Base-by-base conservation (phyloP, 768 basidiomycete genomes). In the Psilocybe cyanescens region DNA sequence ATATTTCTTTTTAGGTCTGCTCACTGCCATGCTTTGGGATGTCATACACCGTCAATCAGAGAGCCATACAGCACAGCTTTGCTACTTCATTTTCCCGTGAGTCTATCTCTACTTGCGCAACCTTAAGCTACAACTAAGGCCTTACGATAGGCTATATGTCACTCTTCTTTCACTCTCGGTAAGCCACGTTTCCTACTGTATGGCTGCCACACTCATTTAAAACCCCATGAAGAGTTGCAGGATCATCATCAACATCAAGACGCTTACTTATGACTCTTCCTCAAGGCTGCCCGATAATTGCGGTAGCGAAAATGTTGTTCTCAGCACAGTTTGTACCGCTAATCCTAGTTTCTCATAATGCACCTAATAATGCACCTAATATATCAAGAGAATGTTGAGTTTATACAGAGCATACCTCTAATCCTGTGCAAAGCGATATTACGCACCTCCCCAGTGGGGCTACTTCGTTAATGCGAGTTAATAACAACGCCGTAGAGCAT, bases 211-310 rank as follows among this genome's bases (percentile, higher is more conserved):
- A 53, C 41, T 8, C 41, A 50, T 11, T 6, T 16, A 30, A 11
- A 29, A 2, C 12, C 11, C 30, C 50, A 51, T 31, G 3, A 51
- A 66, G 65, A 66, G 51, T 24, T 66, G 65, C 57, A 57, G 60
- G 30, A 63, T 66, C 31, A 61, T 53, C n/a, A 63, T 66, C 50
- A 66, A 66, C 51, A 63, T 66, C 5, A 59, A 55, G 31, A 62
- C 53, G 1, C 62, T 63, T 39, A 5, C 51, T 11, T 41, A 11
- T 37, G 46, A 41, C 41, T 14, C 31, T n/a, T 33, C 16, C 12
- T 9, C 17, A 4, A 30, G 45, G 16, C 12, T 12, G 24, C n/a
- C 30, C 30, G 12, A 11, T 47, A 24, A 35, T 8, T 37, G 28
- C 1, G 12, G 16, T 9, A 56, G 55, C 29, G 19, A 29, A 6